Conservation (phyloP, 176 grass and related monocot genomes). For the Carex kokanica region DNA sequence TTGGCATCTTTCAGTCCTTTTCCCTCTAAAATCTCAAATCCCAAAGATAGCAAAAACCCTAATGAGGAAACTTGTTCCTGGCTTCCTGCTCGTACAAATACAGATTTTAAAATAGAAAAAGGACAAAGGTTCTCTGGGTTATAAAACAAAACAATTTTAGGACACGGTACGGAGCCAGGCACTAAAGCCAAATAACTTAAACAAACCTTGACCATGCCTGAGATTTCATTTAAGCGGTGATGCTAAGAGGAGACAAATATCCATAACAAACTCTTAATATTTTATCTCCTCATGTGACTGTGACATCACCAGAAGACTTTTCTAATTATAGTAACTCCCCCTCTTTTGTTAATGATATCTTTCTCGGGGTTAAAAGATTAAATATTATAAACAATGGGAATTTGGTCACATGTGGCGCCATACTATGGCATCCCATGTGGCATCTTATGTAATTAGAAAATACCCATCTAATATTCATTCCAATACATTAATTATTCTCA, state of each 20-base stretch:
- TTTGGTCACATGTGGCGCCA: not conserved
- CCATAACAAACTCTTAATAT: conserved; percentile 23
- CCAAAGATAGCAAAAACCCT: not conserved
- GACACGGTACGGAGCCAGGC: conserved; percentile 19
- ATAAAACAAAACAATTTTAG: not conserved
- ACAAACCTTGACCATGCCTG: conserved; percentile 22
- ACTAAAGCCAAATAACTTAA: conserved; percentile 29
- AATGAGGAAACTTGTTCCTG: not conserved
- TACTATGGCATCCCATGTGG: not conserved
- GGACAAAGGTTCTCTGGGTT: not conserved
- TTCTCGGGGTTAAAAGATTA: not conserved
- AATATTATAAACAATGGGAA: not conserved
- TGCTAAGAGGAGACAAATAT: conserved; percentile 15
- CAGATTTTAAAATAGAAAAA: not conserved
- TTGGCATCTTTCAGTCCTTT: not conserved
- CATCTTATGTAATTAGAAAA: not conserved
- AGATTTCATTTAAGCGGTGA: not conserved
- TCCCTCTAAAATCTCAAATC: conserved; percentile 26
- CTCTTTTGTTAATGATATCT: conserved; percentile 23
- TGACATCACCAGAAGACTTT: conserved; percentile 22
- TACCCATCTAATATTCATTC: not conserved
- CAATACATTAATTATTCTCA: not conserved
- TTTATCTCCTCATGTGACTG: not conserved
- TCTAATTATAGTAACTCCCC: conserved; percentile 22
- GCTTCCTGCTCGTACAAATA: conserved; percentile 12